These are phyloP conservation scores for Mesembryanthemum crystallinum DNA, from an alignment of 148 eudicot genomes.

Conservation along the genomic window DNA sequence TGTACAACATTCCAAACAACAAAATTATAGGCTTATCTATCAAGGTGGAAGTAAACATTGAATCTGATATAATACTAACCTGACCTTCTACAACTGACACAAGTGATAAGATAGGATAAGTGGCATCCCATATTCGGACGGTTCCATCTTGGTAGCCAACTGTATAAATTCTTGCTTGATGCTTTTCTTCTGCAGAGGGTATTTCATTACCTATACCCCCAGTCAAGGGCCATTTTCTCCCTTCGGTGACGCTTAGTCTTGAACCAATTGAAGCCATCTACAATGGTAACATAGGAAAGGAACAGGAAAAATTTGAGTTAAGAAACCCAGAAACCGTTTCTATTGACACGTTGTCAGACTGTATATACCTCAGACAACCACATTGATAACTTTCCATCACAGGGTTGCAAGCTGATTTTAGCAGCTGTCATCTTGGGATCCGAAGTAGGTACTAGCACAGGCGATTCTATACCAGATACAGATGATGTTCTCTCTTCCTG, in stretches of 20 bases:
- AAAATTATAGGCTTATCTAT: constrained; percentile 1
- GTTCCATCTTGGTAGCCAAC: constrained; percentile 75
- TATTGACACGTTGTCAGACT: constrained; percentile 4
- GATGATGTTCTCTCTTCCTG: constrained; percentile 43
- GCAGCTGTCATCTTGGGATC: constrained; percentile 58
- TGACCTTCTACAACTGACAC: constrained; percentile 41
- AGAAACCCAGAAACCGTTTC: neutral
- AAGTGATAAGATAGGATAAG: constrained; percentile 47
- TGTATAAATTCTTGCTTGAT: constrained; percentile 41
- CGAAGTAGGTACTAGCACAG: constrained; percentile 45
- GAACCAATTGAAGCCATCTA: constrained; percentile 36
- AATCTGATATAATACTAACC: constrained; percentile 38
- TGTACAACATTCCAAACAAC: neutral
- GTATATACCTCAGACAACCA: constrained; percentile 33
- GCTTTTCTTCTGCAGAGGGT: constrained; percentile 30
- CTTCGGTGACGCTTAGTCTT: constrained; percentile 25
- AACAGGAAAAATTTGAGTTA: constrained; percentile 7
- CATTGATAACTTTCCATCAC: constrained; percentile 22
- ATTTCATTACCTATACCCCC: constrained; percentile 50
- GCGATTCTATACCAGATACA: constrained; percentile 41
- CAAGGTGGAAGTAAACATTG: constrained; percentile 1
- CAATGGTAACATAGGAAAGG: constrained; percentile 10
- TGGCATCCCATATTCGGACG: constrained; percentile 70
- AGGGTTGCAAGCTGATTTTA: constrained; percentile 37
- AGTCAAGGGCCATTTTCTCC: constrained; percentile 49